A percentile compares a stretch with the other conserved stretches of the same genome.
Evolutionary conservation across 768 basidiomycete species (phyloP).

Genomic region (Brasilioporus rufonigricans): DNA sequence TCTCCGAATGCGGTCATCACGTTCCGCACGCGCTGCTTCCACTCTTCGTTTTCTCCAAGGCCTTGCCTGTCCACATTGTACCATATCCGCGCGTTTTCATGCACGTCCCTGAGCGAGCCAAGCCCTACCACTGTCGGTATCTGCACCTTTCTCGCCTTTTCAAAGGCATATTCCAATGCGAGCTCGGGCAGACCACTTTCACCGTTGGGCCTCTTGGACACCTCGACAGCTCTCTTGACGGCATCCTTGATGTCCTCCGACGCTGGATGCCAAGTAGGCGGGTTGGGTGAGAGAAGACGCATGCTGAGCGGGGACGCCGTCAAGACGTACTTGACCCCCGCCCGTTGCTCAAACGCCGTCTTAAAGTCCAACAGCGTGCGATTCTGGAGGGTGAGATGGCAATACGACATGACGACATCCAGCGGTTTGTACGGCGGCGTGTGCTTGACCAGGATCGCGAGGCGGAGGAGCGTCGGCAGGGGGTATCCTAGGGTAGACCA

Average conservation of each 20-base stretch:
- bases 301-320: constrained; percentile 84
- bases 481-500: constrained; percentile 57
- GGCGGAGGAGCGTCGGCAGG: constrained; percentile 78
- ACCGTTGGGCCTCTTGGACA: constrained; percentile 37
- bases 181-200: constrained; percentile 50
- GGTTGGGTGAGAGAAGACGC: constrained; percentile 63
- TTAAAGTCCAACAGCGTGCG: constrained; percentile 55
- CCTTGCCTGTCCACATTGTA: constrained; percentile 47
- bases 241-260: constrained; percentile 47
- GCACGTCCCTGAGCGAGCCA: constrained; percentile 69
- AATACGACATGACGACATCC: constrained; percentile 79
- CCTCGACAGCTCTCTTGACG: constrained; percentile 35
- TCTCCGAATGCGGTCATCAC: constrained; percentile 45
- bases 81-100: constrained; percentile 70
- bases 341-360: constrained; percentile 56
- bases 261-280: constrained; percentile 79
- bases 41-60: constrained; percentile 35
- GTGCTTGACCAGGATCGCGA: constrained; percentile 70
- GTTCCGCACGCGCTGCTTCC: constrained; percentile 39
- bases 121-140: constrained; percentile 74
- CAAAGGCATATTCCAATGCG: constrained; percentile 72
- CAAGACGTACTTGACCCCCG: constrained; percentile 64
- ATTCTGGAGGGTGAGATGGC: constrained; percentile 78
- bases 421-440: constrained; percentile 66
- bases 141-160: constrained; percentile 40